Conservation (phyloP, 768 basidiomycete genomes). For the Panaeolus papilionaceus region DNA sequence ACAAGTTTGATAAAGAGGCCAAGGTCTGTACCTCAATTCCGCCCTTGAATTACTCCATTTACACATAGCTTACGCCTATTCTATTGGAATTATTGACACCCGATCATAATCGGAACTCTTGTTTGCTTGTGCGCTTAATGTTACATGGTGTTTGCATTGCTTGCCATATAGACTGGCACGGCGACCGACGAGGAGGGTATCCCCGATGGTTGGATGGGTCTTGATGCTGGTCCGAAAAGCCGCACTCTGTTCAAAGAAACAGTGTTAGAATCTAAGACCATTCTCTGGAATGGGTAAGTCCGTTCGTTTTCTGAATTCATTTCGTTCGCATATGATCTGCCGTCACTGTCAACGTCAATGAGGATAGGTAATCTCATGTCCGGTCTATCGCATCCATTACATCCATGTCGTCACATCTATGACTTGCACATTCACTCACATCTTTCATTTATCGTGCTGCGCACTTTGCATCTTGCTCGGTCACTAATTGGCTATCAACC, state of each 20-base stretch:
- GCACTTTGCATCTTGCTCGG: constrained; percentile 1
- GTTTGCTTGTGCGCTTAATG: constrained; percentile 12
- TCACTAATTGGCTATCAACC: constrained; percentile 10
- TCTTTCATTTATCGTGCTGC: constrained; percentile 11
- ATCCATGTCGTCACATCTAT: constrained; percentile 13
- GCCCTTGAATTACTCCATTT: not conserved
- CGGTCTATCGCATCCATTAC: constrained; percentile 13
- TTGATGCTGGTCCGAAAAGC: constrained; percentile 90
- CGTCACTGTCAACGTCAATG: constrained; percentile 5
- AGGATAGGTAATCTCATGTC: constrained; percentile 13
- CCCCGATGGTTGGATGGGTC: constrained; percentile 93
- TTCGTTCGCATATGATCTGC: constrained; percentile 19
- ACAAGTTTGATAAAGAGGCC: constrained; percentile 95
- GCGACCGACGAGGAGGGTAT: constrained; percentile 90
- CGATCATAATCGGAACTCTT: not conserved
- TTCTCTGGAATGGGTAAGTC: constrained; percentile 92
- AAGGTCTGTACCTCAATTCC: constrained; percentile 50
- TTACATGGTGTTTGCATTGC: not conserved
- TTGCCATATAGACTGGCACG: constrained; percentile 57
- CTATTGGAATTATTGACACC: not conserved
- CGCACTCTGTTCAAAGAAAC: constrained; percentile 79
- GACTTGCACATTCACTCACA: not conserved
- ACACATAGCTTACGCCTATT: not conserved
- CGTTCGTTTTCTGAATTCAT: not conserved
- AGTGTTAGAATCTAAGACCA: constrained; percentile 90